Evolutionary conservation across 768 basidiomycete genomes (phyloP), one percentile per base, ranked within the genome.

Genomic region (Xanthoconium purpureum): DNA sequence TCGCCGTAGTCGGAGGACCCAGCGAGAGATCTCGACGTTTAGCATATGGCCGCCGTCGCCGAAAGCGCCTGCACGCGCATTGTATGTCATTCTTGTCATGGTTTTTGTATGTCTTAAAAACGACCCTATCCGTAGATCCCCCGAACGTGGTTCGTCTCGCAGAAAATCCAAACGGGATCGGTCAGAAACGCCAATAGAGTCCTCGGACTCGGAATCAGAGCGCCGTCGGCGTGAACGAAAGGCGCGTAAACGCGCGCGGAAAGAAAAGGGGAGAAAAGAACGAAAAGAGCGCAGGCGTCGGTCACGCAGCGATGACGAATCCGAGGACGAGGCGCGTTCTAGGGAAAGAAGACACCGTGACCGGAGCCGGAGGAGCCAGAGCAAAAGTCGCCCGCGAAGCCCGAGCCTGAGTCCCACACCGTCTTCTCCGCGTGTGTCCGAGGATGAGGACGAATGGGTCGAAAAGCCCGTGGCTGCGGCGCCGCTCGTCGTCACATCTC

Each of bases 41-140:
- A 79, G 80, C 61, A 77, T 91, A n/a, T 94, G 92, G 92, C 92
- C 92, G 2, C 71, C 84, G 5, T 94, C 92, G 3, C 92, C 92
- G 0, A 87, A 86, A 60, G 81, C 78, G 11, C 83, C 84, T 52
- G 73, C 80, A 37, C 82, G 89, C 37, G 70, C 72, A 45, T 59
- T 82, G 83, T 89, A 72, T 32, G 85, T 75, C 20, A 39, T 55
- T 28, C 28, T 13, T 6, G 0, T 12, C 33, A 33, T 35, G 1
- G 8, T 10, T 7, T 3, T 29, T 35, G n/a, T 6, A 39, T 29
- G 28, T 50, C 8, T 12, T 18, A 17, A 47, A 43, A 63, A 30
- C 33, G 14, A 8, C 43, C 43, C 36, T 51, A 47, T 49, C 24
- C 44, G n/a, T 53, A 90, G 88, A 47, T 84, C 84, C 24, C 82